A percentile compares a stretch with the other conserved stretches of the same genome.
These are phyloP conservation scores for Nicotiana knightiana DNA, from an alignment of 257 asterid genomes.

Conservation along the genomic window DNA sequence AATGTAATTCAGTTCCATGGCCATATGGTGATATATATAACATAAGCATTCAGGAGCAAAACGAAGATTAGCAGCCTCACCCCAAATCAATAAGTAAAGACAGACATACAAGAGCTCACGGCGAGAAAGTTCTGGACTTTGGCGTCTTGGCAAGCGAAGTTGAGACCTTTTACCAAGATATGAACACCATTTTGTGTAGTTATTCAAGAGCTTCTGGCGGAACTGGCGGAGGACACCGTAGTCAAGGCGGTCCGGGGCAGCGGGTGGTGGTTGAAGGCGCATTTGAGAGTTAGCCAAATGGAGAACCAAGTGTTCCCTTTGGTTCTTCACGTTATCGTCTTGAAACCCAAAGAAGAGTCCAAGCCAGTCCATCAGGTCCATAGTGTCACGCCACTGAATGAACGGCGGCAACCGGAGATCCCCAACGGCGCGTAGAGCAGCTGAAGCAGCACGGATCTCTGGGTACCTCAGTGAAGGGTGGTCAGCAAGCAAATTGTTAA, in stretches of 20 bases:
- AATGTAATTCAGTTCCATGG: conserved; percentile 71
- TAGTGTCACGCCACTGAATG: conserved; percentile 43
- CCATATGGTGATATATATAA: conserved; percentile 80
- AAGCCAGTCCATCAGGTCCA: conserved; percentile 91
- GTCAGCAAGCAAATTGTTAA: conserved; percentile 56
- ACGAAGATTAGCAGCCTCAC: conserved; percentile 83
- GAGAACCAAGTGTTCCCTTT: conserved; percentile 84
- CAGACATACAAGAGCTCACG: conserved; percentile 81
- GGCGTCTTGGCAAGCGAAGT: conserved; percentile 63
- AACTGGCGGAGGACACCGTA: conserved; percentile 61
- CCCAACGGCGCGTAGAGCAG: conserved; percentile 55
- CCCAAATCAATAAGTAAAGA: conserved; percentile 77
- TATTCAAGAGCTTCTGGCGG: conserved; percentile 61
- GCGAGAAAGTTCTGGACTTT: conserved; percentile 46
- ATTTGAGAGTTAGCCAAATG: conserved; percentile 84
- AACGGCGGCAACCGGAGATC: conserved; percentile 77
- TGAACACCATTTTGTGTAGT: conserved; percentile 83
- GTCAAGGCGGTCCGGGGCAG: conserved; percentile 58
- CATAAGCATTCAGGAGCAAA: conserved; percentile 86
- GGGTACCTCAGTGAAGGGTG: conserved; percentile 82
- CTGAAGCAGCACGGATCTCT: conserved; percentile 83
- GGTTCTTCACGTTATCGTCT: conserved; percentile 75
- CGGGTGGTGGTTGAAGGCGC: conserved; percentile 73
- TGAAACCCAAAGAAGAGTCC: conserved; percentile 96
- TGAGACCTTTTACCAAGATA: conserved; percentile 63